phyloP scores from a whole-genome alignment of 2,329 filamentous ascomycete species.

The Purpureocillium lavendulum region DNA sequence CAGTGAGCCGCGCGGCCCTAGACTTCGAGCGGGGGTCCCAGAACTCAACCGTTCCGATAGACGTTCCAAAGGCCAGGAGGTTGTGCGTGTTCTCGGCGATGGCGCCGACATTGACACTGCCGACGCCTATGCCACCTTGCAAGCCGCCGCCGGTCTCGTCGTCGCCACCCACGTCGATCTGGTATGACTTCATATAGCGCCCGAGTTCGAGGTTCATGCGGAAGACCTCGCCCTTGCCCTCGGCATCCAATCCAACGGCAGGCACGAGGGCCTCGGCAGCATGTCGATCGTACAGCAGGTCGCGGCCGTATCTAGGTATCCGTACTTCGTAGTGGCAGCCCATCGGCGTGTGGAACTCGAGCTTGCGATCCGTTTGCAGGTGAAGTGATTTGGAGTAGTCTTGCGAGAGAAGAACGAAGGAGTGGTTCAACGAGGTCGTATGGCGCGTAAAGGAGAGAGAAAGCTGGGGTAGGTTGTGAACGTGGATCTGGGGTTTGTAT shows the following conservation, averaged over 20 bases:
- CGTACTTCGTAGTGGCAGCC: slow-evolving; percentile 85
- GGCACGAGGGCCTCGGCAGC: slow-evolving; percentile 82
- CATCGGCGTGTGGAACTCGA: slow-evolving; percentile 87
- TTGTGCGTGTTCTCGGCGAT: slow-evolving; percentile 87
- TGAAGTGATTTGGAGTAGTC: slow-evolving; percentile 95
- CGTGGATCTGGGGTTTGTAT: slow-evolving; percentile 65
- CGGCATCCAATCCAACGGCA: slow-evolving; percentile 75
- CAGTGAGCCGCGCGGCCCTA: slow-evolving; percentile 67
- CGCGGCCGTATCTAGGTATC: slow-evolving; percentile 85
- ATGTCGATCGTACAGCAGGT: slow-evolving; percentile 74
- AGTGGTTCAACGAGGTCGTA: slow-evolving; percentile 84
- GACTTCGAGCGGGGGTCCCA: slow-evolving; percentile 86
- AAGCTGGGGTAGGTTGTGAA: slow-evolving; percentile 88
- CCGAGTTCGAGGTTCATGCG: slow-evolving; percentile 85
- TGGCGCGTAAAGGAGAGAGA: slow-evolving; percentile 91
- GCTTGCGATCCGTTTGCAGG: slow-evolving; percentile 79
- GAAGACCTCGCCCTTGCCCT: slow-evolving; percentile 87
- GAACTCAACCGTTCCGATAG: slow-evolving; percentile 90
- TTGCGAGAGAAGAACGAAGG: slow-evolving; percentile 76
- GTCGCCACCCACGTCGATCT: slow-evolving; percentile 82
- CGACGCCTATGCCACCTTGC: slow-evolving; percentile 79
- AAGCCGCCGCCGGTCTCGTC: slow-evolving; percentile 69
- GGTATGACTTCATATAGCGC: slow-evolving; percentile 89
- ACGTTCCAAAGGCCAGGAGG: slow-evolving; percentile 86
- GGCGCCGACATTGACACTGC: slow-evolving; percentile 78